phyloP scores from a whole-genome alignment of 2,329 filamentous ascomycete species.

The Epichloe baconii region DNA sequence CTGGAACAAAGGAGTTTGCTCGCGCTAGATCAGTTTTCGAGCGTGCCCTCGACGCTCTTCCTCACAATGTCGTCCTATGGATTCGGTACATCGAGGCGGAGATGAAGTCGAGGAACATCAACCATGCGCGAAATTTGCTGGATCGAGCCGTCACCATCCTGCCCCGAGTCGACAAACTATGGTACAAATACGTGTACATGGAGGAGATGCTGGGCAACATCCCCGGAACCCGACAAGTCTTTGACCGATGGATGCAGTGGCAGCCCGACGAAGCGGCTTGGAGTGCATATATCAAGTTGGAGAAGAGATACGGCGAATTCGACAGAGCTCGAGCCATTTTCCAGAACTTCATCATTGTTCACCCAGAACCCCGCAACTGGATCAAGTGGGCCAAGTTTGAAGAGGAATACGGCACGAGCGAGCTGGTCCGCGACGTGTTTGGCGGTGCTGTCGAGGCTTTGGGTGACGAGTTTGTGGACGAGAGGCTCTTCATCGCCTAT shows the following conservation, averaged over 20 bases:
- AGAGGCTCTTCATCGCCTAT: conserved; percentile 89
- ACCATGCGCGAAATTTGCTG: conserved; percentile 86
- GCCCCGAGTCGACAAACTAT: conserved; percentile 86
- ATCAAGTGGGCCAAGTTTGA: conserved; percentile 98
- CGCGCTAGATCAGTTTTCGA: conserved; percentile 90
- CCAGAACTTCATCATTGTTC: conserved; percentile 77
- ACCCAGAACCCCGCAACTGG: conserved; percentile 92
- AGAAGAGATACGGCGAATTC: conserved; percentile 88
- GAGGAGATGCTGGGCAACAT: conserved; percentile 96
- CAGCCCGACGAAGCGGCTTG: conserved; percentile 92
- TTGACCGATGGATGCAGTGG: conserved; percentile 98
- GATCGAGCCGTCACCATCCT: conserved; percentile 90
- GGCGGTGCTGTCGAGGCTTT: conserved; percentile 77
- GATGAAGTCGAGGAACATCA: conserved; percentile 89
- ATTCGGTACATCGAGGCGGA: conserved; percentile 89
- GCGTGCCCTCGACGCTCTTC: conserved; percentile 80
- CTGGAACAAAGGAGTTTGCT: conserved; percentile 90
- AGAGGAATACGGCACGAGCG: conserved; percentile 86
- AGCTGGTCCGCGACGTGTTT: conserved; percentile 84
- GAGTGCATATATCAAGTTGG: conserved; percentile 91
- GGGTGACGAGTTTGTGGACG: conserved; percentile 91
- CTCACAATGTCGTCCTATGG: conserved; percentile 79
- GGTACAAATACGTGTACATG: conserved; percentile 99
- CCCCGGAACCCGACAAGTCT: conserved; percentile 80
- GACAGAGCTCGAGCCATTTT: conserved; percentile 86